Conservation (phyloP, 2,329 filamentous ascomycete genomes). For the Colletotrichum tropicale region DNA sequence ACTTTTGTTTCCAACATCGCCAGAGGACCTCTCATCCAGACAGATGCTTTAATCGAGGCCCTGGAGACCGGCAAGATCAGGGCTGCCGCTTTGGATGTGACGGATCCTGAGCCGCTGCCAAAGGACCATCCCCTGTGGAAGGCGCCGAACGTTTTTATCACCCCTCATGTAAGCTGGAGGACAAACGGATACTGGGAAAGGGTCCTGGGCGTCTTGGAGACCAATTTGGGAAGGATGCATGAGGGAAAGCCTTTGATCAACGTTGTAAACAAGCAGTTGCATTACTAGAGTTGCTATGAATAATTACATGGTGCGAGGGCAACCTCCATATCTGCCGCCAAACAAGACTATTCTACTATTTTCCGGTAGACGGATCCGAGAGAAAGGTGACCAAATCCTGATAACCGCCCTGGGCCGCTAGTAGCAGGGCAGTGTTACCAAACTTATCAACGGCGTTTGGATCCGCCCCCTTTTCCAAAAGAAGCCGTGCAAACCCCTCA, state of each 20-base stretch:
- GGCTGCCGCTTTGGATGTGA: conserved; percentile 74
- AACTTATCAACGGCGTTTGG: rapidly evolving
- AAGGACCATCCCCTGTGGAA: conserved; percentile 68
- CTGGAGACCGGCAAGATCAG: conserved; percentile 43
- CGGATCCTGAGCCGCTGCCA: conserved; percentile 74
- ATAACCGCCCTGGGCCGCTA: rapidly evolving
- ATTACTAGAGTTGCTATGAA: conserved; percentile 20
- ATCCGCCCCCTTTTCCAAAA: neutral
- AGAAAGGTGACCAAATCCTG: rapidly evolving
- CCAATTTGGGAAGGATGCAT: conserved; percentile 32
- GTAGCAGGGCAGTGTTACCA: rapidly evolving
- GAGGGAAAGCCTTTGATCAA: conserved; percentile 33
- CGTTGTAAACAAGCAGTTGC: conserved; percentile 25
- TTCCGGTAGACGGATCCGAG: too few relatives aligned
- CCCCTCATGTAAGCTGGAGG: conserved; percentile 42
- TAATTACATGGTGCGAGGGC: rapidly evolving
- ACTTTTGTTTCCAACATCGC: conserved; percentile 71
- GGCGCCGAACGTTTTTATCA: conserved; percentile 66
- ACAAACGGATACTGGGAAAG: conserved; percentile 30
- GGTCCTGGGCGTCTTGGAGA: conserved; percentile 28
- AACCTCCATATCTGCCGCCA: neutral
- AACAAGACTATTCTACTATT: too few relatives aligned
- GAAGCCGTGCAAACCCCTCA: rapidly evolving
- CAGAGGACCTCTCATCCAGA: conserved; percentile 50
- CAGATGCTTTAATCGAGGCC: conserved; percentile 59